Conservation (phyloP, 805 yeast genomes). For the Saturnispora hagleri region DNA sequence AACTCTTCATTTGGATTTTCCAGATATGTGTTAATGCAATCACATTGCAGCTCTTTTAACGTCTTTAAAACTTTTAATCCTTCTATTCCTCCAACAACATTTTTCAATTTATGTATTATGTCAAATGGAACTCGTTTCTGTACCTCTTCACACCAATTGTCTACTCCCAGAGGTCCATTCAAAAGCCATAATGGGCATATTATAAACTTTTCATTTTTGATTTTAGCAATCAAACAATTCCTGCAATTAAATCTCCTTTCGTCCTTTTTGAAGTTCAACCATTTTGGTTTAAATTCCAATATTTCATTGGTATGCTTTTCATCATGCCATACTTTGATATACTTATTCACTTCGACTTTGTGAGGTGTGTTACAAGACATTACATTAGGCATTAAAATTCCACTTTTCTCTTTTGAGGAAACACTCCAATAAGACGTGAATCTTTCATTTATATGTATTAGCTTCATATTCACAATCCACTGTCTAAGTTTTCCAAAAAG, state of each 20-base stretch:
- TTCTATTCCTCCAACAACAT: not conserved
- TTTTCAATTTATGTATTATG: constrained; percentile 4
- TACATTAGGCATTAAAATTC: constrained; percentile 23
- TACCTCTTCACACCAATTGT: constrained; percentile 26
- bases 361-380: constrained; percentile 3
- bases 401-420: constrained; percentile 14
- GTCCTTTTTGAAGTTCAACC: constrained; percentile 23
- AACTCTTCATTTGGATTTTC: constrained; percentile 33
- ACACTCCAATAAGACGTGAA: not conserved
- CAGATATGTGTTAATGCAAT: constrained; percentile 24
- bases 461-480: constrained; percentile 12
- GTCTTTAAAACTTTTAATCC: constrained; percentile 13
- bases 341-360: constrained; percentile 18
- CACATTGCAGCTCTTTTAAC: constrained; percentile 32
- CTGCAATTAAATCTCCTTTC: constrained; percentile 28
- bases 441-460: not conserved
- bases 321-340: constrained; percentile 13
- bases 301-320: constrained; percentile 7
- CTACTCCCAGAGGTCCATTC: constrained; percentile 21
- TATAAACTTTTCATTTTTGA: constrained; percentile 26
- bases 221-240: constrained; percentile 34
- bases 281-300: constrained; percentile 45
- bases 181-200: constrained; percentile 35
- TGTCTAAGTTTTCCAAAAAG: constrained; percentile 11
- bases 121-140: not conserved